Base-by-base conservation (phyloP, 1,139 yeast genomes). In the Yamadazyma songkhlaensis region DNA sequence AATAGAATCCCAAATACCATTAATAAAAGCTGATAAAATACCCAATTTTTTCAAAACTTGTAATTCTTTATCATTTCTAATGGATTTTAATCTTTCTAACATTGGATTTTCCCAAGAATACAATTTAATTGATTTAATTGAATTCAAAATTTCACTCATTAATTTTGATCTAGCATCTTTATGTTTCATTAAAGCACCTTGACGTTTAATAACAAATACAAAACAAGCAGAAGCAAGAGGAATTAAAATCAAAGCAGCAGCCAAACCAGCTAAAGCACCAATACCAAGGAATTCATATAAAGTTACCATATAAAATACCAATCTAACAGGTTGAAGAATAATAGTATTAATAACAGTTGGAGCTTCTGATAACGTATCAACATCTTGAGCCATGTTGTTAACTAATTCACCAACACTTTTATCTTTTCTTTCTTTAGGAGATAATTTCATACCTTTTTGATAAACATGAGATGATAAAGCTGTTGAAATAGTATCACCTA, bases 71-170 rank as follows among this genome's bases (percentile, higher is more conserved):
- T 55, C 62, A 42, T 67, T 67, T 56, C 74, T 61, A 23, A 67
- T 51, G 4, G 50, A 57, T 29, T 55, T 52, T 32, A 68, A 55
- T 41, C 64, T 56, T 17, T 51, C 48, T 44, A 67, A 47, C 66
- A 67, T 64, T 12, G 74, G 72, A 25, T 47, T 43, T 40, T 66
- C 72, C 72, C 72, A 66, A 5, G 69, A 61, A 43, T 65, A 66
- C 31, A 66, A 57, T 40, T 68, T 68, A 43, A 68, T 57, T 32
- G 67, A 62, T 40, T 67, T 68, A 15, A 67, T 62, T 3, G 72
- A 60, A 34, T 55, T 60, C 35, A 68, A 57, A 28, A 68, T 64
- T 46, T 69, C 74, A 17, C 65, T 60, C 21, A 66, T 63, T 36
- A 67, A 53, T 25, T 64, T 55, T 0, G 67, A 59, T 51, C 74